These are phyloP conservation scores for Xylariaceae sp. DNA, from an alignment of 2,329 filamentous ascomycete genomes.

Conservation along the genomic window DNA sequence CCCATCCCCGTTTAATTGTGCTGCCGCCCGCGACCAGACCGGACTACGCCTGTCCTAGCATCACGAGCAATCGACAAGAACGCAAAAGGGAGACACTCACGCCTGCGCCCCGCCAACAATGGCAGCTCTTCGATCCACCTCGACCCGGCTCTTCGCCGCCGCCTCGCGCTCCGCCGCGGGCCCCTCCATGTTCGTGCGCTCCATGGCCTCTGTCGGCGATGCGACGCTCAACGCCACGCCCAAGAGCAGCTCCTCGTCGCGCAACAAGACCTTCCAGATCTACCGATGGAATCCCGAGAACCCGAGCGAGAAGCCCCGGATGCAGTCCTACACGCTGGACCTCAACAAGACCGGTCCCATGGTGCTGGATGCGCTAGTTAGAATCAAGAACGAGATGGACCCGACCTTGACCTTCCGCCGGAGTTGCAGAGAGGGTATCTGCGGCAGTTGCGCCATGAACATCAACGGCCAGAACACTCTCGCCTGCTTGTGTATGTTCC, in stretches of 20 bases:
- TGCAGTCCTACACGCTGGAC: conserved; percentile 93
- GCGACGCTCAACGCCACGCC: conserved; percentile 59
- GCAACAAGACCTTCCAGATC: conserved; percentile 93
- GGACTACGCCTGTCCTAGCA: not conserved
- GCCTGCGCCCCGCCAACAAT: conserved; percentile 37
- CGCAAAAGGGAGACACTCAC: not conserved
- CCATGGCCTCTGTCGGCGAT: conserved; percentile 53
- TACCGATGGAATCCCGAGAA: conserved; percentile 98
- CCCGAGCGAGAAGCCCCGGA: conserved; percentile 85
- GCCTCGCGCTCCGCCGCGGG: conserved; percentile 36
- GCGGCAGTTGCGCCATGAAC: conserved; percentile 98
- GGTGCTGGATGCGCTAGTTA: conserved; percentile 92
- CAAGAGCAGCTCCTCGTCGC: conserved; percentile 49
- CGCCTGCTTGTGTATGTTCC: conserved; percentile 87
- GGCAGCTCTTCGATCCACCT: conserved; percentile 57
- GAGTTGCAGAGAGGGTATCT: conserved; percentile 97
- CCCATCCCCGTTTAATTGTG: not conserved
- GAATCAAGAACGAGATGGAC: conserved; percentile 99
- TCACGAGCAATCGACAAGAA: not conserved
- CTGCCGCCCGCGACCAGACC: not conserved
- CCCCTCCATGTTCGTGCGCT: conserved; percentile 43
- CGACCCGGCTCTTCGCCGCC: conserved; percentile 48
- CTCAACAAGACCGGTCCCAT: conserved; percentile 99
- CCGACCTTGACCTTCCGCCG: conserved; percentile 93
- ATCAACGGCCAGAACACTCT: conserved; percentile 98